These are phyloP conservation scores for Nemania diffusa DNA, from an alignment of 2,329 filamentous ascomycete species.

Conservation along the genomic window DNA sequence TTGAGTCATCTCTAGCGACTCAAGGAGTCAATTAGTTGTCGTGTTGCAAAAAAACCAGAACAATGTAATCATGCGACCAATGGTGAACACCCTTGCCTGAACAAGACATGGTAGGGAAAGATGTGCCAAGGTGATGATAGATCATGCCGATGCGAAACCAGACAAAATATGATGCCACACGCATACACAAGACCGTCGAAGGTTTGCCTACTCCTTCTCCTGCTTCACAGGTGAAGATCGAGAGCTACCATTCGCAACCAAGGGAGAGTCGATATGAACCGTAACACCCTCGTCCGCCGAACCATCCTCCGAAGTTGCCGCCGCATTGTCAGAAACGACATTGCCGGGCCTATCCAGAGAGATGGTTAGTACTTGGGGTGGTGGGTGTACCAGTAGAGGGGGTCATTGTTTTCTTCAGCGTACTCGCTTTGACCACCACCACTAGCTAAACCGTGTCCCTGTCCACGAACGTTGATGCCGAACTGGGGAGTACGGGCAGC, in stretches of 20 bases:
- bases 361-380: conserved; percentile 44
- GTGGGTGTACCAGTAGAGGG: neutral
- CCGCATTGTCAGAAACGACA: conserved; percentile 53
- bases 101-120: conserved; percentile 38
- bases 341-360: conserved; percentile 55
- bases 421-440: conserved; percentile 39
- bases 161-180: conserved; percentile 42
- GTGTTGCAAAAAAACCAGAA: conserved; percentile 40
- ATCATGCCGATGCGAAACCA: conserved; percentile 46
- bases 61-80: conserved; percentile 41
- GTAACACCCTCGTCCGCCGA: conserved; percentile 64
- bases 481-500: conserved; percentile 28
- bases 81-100: conserved; percentile 37
- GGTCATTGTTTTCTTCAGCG: conserved; percentile 32
- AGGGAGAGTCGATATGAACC: conserved; percentile 62
- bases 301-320: conserved; percentile 57
- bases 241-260: conserved; percentile 57
- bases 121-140: conserved; percentile 44
- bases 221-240: conserved; percentile 62
- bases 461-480: conserved; percentile 34
- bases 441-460: conserved; percentile 34
- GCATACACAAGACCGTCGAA: conserved; percentile 39
- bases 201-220: conserved; percentile 51
- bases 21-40: conserved; percentile 40
- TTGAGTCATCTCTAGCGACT: conserved; percentile 43